Evolutionary conservation across 306 rosid genomes (phyloP).

Genomic region (Quercus glauca): DNA sequence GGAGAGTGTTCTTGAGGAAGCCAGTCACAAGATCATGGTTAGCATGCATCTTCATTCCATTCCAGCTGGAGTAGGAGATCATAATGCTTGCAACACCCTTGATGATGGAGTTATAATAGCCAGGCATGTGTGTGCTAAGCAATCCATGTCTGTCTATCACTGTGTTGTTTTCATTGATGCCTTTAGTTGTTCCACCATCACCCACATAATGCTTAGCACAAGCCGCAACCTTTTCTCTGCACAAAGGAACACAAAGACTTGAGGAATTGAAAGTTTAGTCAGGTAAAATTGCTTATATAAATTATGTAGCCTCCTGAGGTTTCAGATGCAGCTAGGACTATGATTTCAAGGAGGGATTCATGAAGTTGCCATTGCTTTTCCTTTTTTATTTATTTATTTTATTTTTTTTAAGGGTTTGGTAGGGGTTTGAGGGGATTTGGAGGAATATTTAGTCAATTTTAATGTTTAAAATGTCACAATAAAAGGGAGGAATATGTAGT

Average conservation of each 20-base stretch:
- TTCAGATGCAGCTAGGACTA: no score
- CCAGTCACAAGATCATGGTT: background rate
- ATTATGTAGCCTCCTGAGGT: no score
- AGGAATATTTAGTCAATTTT: no score
- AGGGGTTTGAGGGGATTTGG: no score
- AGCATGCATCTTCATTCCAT: background rate
- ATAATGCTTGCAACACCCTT: background rate
- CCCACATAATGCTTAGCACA: constrained; percentile 5
- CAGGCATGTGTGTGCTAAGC: constrained; percentile 1
- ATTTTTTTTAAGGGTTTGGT: background rate
- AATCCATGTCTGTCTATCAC: background rate
- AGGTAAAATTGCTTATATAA: background rate
- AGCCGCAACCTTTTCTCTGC: background rate
- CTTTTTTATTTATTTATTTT: background rate
- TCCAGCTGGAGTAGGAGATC: constrained; percentile 3
- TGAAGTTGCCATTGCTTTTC: no score
- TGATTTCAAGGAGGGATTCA: no score
- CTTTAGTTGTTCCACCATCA: background rate
- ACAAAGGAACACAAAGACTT: background rate
- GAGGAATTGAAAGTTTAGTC: background rate
- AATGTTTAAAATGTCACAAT: no score
- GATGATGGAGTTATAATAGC: background rate
- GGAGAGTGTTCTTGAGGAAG: background rate
- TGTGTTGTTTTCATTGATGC: background rate
- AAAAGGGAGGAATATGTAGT: background rate